phyloP scores from a whole-genome alignment of 176 grass and related monocot genomes.

The Chloris gayana region DNA sequence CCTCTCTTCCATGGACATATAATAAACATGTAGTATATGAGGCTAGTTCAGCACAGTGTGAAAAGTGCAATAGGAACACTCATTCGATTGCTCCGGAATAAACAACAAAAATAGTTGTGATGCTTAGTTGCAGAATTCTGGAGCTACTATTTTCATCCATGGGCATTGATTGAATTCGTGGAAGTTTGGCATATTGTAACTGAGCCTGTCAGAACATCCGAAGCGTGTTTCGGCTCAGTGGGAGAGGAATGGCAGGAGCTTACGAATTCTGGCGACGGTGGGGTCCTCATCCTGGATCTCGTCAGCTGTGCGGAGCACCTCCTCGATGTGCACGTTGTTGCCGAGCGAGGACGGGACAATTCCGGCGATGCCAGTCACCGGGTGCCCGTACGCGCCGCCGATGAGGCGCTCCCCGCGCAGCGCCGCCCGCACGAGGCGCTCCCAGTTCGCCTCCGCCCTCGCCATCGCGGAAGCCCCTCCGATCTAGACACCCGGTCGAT shows the following conservation, averaged over 20 bases:
- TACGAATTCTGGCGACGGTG: slow-evolving; percentile 79
- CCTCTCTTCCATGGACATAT: background rate
- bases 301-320: slow-evolving; percentile 88
- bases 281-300: slow-evolving; percentile 96
- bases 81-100: background rate
- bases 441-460: slow-evolving; percentile 86
- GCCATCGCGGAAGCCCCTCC: slow-evolving; percentile 42
- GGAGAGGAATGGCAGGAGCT: slow-evolving; percentile 25
- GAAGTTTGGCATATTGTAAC: background rate
- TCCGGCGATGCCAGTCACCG: slow-evolving; percentile 64
- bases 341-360: slow-evolving; percentile 74
- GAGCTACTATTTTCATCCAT: background rate
- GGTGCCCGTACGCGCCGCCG: slow-evolving; percentile 45
- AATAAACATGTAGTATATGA: background rate
- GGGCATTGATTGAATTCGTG: slow-evolving; percentile 4
- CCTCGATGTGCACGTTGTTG: slow-evolving; percentile 86
- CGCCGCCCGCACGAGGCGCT: slow-evolving; percentile 83
- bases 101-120: background rate
- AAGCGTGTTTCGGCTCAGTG: background rate
- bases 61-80: background rate
- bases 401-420: slow-evolving; percentile 57
- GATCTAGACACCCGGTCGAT: background rate
- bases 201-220: background rate
- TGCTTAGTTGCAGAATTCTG: background rate
- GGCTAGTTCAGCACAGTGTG: background rate